phyloP scores from a whole-genome alignment of 495 filamentous ascomycete genomes.

The Ascobolus immersus region DNA sequence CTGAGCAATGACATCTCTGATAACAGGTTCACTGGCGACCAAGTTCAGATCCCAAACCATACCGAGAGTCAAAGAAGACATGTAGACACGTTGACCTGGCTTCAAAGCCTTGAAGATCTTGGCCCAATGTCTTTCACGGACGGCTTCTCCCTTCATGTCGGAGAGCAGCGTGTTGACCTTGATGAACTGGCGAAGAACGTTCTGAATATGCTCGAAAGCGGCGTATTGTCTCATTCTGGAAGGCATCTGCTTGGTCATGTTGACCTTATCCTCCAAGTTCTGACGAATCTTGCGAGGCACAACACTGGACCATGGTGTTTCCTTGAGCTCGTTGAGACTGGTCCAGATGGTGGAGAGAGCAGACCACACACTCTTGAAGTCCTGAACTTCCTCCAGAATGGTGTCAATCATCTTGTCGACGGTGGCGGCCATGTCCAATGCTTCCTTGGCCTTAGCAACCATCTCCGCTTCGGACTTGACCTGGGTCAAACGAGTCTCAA shows the following conservation, averaged over 20 bases:
- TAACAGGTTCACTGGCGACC: conserved; percentile 54
- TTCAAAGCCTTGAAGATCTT: conserved; percentile 91
- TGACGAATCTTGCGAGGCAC: conserved; percentile 75
- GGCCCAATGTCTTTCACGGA: conserved; percentile 86
- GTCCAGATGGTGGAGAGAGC: conserved; percentile 90
- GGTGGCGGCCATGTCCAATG: conserved; percentile 61
- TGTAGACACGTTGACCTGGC: conserved; percentile 69
- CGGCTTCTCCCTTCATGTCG: conserved; percentile 89
- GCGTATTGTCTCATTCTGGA: conserved; percentile 97
- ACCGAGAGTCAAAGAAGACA: conserved; percentile 77
- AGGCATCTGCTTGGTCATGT: conserved; percentile 98
- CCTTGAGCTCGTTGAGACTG: conserved; percentile 76
- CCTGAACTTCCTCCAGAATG: conserved; percentile 86
- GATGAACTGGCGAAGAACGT: conserved; percentile 57
- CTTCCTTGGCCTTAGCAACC: conserved; percentile 90
- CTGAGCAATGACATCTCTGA: conserved; percentile 78
- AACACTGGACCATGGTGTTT: conserved; percentile 75
- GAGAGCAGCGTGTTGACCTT: conserved; percentile 70
- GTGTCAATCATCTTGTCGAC: conserved; percentile 49
- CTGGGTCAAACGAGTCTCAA: conserved; percentile 54
- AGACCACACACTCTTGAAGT: conserved; percentile 96
- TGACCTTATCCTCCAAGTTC: conserved; percentile 69
- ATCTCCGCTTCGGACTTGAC: conserved; percentile 72
- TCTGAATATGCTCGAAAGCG: conserved; percentile 92
- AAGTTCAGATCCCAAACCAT: conserved; percentile 96